Base-by-base conservation (phyloP, 139 green algal species). In the Spirogloea muscicola region DNA sequence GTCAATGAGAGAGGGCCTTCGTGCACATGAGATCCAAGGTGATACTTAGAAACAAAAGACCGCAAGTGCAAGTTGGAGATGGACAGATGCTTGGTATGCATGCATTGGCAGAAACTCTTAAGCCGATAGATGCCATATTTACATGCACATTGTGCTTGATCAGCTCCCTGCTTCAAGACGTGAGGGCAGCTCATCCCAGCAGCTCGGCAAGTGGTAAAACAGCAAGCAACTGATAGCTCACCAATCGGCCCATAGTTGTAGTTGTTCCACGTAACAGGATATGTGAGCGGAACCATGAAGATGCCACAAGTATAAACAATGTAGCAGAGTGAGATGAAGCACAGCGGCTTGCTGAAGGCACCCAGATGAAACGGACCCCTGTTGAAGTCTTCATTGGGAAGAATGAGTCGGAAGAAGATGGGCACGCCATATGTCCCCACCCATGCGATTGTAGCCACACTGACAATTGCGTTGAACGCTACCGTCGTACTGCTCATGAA, bases 231-330 rank as follows among this genome's bases (percentile, higher is more conserved):
- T 13, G 25, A 25, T n/a, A 52, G n/a, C 62, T 62, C 29, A 71
- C 64, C 38, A 46, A 73, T 43, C 34, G 64, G 49, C n/a, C 27
- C 42, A 5, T 64, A 73, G 49, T 73, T 73, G 49, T 64, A 73
- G 36, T 67, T 73, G 27, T 68, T 40, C 31, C 49, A 67, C 9
- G 64, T 73, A 43, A 73, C 38, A 2, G 64, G 64, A n/a, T 73
- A 73, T 18, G 34, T 10, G 34, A 43, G 16, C 0, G 64, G 64
- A n/a, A 63, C 43, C 64, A 73, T 73, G 34, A 73, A 73, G 2
- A 73, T 31, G 5, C 13, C 49, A 3, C 61, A 64, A 21, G 64
- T 73, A 43, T 73, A 73, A 21, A 73, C 43, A 3, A 73, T 68
- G 33, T 73, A 73, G 0, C 13, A 21, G n/a, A 73, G 48, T 5